Percentiles rank a stretch among this genome's conserved stretches.
phyloP scores from a whole-genome alignment of 2,329 filamentous ascomycete genomes.

The Thielaviopsis populi region DNA sequence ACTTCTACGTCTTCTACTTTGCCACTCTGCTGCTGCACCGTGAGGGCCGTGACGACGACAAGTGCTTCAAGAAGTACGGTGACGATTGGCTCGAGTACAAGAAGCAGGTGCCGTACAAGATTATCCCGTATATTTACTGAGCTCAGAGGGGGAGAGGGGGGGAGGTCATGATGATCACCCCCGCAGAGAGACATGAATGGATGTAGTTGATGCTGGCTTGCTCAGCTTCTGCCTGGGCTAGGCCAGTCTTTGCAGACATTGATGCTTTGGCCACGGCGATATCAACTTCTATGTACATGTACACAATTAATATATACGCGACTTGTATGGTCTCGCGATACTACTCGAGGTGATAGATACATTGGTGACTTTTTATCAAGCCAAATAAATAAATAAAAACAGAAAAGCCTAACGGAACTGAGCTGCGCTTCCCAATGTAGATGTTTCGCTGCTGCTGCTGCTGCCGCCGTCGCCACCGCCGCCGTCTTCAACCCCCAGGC shows the following conservation, averaged over 20 bases:
- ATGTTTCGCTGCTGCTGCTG: neutral
- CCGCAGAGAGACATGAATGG: neutral
- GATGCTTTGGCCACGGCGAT: neutral
- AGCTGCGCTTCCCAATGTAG: neutral
- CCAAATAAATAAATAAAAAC: neutral
- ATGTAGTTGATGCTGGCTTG: neutral
- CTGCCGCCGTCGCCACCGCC: no score
- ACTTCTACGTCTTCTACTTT: slow-evolving; percentile 92
- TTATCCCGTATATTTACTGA: slow-evolving; percentile 74
- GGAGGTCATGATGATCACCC: no score
- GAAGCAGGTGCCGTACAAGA: slow-evolving; percentile 63
- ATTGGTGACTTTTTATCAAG: neutral
- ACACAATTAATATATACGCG: neutral
- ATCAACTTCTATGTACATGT: neutral
- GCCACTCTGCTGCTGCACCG: slow-evolving; percentile 73
- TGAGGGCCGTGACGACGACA: slow-evolving; percentile 75
- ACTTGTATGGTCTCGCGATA: neutral
- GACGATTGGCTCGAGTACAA: slow-evolving; percentile 85
- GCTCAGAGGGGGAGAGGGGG: neutral
- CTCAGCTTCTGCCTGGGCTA: neutral
- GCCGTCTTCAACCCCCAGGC: no score
- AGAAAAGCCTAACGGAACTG: no score
- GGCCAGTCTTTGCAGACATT: neutral
- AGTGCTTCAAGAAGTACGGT: slow-evolving; percentile 82
- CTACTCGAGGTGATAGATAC: neutral